These are phyloP conservation scores for Termitomyces eurrhizus DNA, from an alignment of 768 basidiomycete species.

Conservation along the genomic window DNA sequence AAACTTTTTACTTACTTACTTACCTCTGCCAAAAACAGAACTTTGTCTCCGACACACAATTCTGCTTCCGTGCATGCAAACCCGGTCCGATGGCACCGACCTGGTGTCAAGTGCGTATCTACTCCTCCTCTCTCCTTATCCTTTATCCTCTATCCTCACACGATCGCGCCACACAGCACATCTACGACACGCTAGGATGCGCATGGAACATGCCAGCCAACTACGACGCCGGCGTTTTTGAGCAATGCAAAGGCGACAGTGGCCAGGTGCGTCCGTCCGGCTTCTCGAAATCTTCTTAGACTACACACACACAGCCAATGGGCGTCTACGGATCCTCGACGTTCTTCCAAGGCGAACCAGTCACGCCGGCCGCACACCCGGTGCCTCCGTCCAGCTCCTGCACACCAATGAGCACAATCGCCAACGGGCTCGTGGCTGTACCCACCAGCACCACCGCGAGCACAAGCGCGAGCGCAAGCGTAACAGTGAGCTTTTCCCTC, in stretches of 20 bases:
- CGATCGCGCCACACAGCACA: constrained; percentile 28
- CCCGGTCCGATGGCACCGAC: constrained; percentile 43
- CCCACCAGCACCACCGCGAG: constrained; percentile 19
- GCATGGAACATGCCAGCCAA: constrained; percentile 59
- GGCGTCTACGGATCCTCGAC: constrained; percentile 68
- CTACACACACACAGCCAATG: constrained; percentile 52
- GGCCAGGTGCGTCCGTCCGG: constrained; percentile 42
- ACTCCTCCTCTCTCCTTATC: too few relatives aligned
- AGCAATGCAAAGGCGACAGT: constrained; percentile 50
- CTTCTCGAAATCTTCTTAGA: too few relatives aligned
- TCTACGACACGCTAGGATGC: constrained; percentile 54
- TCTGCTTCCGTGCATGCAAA: constrained; percentile 73
- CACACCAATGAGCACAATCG: constrained; percentile 45
- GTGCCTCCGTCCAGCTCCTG: constrained; percentile 61
- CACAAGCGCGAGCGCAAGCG: background rate
- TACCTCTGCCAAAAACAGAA: constrained; percentile 33
- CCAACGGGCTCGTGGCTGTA: constrained; percentile 37
- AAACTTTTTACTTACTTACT: too few relatives aligned
- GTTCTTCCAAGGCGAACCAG: constrained; percentile 58
- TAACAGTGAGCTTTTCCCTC: background rate
- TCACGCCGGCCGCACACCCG: constrained; percentile 54
- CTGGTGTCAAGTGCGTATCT: constrained; percentile 35
- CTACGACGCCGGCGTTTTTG: constrained; percentile 41
- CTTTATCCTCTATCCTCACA: too few relatives aligned
- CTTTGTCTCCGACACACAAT: constrained; percentile 54